Percentiles rank a stretch among this genome's conserved stretches.
Conservation (phyloP, 768 basidiomycete species). For the Leccinum disarticulatum region DNA sequence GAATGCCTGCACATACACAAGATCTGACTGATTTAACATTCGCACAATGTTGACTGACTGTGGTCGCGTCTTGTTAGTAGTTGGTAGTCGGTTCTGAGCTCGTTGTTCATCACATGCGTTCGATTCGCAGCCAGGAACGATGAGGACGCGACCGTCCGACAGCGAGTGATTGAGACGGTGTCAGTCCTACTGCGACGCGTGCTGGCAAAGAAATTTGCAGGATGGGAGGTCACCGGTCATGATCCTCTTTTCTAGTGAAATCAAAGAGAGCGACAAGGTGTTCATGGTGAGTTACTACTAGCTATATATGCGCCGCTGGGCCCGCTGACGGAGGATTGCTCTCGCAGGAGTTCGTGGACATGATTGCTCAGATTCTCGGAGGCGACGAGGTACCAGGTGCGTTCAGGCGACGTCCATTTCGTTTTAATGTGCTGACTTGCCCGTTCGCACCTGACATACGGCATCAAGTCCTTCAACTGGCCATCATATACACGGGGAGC, state of each 20-base stretch:
- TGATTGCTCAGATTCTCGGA: conserved; percentile 46
- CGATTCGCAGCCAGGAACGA: conserved; percentile 35
- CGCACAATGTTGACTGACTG: neutral
- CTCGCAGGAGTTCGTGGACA: conserved; percentile 49
- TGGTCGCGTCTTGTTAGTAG: conserved; percentile 41
- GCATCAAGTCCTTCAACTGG: conserved; percentile 56
- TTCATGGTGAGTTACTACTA: conserved; percentile 45
- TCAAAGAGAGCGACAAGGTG: conserved; percentile 53
- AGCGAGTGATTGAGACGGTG: conserved; percentile 53
- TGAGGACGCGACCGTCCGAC: conserved; percentile 16
- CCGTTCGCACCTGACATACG: conserved; percentile 35
- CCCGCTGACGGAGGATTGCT: neutral
- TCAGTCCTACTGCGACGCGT: conserved; percentile 46
- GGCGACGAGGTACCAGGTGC: conserved; percentile 42
- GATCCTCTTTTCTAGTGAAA: conserved; percentile 64
- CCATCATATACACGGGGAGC: conserved; percentile 57
- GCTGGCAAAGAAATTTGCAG: conserved; percentile 57
- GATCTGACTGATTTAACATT: conserved; percentile 35
- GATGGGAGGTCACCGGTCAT: conserved; percentile 61
- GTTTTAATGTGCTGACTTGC: neutral
- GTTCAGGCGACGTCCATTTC: neutral
- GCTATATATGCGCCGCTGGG: neutral
- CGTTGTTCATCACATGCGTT: conserved; percentile 49
- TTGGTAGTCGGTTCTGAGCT: conserved; percentile 49
- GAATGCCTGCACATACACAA: conserved; percentile 50